Conservation (phyloP, 176 grass and related monocot genomes). For the Phoenix roebelenii region DNA sequence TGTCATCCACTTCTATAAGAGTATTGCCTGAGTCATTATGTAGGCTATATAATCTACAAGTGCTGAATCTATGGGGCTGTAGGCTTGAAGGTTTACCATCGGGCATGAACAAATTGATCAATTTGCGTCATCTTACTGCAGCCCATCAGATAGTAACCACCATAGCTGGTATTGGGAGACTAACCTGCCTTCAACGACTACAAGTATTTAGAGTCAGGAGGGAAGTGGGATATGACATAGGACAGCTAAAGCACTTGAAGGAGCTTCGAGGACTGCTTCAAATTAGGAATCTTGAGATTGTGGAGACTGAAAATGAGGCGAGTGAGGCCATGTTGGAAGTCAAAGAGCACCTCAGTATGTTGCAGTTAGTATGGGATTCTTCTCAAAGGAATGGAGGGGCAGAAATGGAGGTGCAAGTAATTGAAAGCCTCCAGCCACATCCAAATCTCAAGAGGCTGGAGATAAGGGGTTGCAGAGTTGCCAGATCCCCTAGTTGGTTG, state of each 20-base stretch:
- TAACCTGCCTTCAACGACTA: slow-evolving; percentile 10
- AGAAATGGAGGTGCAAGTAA: not conserved
- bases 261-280: slow-evolving; percentile 13
- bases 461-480: slow-evolving; percentile 11
- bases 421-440: slow-evolving; percentile 19
- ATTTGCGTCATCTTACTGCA: slow-evolving; percentile 8
- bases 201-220: slow-evolving; percentile 13
- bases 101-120: slow-evolving; percentile 4
- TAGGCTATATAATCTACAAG: slow-evolving; percentile 4
- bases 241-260: slow-evolving; percentile 19
- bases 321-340: slow-evolving; percentile 10
- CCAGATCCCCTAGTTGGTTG: slow-evolving; percentile 14
- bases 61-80: slow-evolving; percentile 14
- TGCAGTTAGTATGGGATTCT: slow-evolving; percentile 8
- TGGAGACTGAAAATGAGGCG: slow-evolving; percentile 8
- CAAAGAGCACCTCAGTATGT: slow-evolving; percentile 16
- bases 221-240: slow-evolving; percentile 14
- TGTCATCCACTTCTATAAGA: slow-evolving; percentile 8
- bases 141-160: slow-evolving; percentile 7
- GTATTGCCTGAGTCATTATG: slow-evolving; percentile 10
- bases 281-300: slow-evolving; percentile 24
- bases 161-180: slow-evolving; percentile 13
- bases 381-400: slow-evolving; percentile 1
- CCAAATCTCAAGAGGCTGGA: slow-evolving; percentile 8
- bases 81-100: slow-evolving; percentile 6